Evolutionary conservation across 1,139 yeast genomes (phyloP).

Genomic region (Kurtzmaniella natalensis): DNA sequence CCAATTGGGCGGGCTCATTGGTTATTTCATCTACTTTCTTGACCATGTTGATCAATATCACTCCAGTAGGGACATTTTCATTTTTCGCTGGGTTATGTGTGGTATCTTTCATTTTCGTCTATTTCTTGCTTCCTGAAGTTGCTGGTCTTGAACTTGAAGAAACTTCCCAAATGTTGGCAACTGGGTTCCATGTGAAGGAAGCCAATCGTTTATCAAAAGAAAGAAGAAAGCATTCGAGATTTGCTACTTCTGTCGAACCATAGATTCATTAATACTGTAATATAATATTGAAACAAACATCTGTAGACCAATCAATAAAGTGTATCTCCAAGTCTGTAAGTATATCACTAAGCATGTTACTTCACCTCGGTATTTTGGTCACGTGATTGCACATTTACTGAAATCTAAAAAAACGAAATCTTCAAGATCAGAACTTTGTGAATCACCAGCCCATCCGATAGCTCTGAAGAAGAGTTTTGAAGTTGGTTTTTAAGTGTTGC

Average conservation of each 20-base stretch:
- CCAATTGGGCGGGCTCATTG: constrained; percentile 94
- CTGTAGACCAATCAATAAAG: no score
- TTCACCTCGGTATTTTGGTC: no score
- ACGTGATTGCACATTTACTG: no score
- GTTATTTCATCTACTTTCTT: constrained; percentile 87
- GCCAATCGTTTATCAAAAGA: constrained; percentile 61
- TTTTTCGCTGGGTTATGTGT: constrained; percentile 81
- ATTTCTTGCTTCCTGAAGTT: constrained; percentile 86
- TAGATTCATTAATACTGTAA: not conserved
- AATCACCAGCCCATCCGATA: no score
- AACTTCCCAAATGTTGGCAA: constrained; percentile 71
- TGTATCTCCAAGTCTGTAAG: no score
- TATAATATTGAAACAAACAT: not conserved
- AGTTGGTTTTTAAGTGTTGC: no score
- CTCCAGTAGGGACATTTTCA: constrained; percentile 93
- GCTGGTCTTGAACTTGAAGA: constrained; percentile 89
- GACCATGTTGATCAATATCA: constrained; percentile 88
- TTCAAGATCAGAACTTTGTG: no score
- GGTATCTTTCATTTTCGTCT: constrained; percentile 66
- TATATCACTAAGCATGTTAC: no score
- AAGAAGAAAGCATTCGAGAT: constrained; percentile 23
- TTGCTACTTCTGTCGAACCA: constrained; percentile 1
- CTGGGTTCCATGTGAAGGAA: constrained; percentile 80
- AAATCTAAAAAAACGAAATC: no score
- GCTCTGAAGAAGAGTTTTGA: no score